These are phyloP conservation scores for Lipomyces sp. DNA, from an alignment of 805 yeast genomes.

Conservation along the genomic window DNA sequence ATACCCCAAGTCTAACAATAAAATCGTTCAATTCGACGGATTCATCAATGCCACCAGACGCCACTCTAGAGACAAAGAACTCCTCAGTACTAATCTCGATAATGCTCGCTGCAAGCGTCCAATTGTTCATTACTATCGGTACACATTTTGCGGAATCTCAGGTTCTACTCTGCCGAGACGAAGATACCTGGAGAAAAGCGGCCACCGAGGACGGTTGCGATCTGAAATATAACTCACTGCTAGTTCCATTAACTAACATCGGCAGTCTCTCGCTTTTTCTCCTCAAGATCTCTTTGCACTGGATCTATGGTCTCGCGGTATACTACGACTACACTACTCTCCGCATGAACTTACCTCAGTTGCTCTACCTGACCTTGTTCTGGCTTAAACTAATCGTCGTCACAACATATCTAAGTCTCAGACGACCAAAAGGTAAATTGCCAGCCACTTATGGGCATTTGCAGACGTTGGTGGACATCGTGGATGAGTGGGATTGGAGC, in stretches of 20 bases:
- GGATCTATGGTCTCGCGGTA: slow-evolving; percentile 15
- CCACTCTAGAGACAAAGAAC: not conserved
- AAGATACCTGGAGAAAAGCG: not conserved
- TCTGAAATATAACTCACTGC: not conserved
- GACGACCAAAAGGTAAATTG: not conserved
- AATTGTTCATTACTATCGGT: not conserved
- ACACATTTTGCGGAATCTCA: slow-evolving; percentile 12
- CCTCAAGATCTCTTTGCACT: slow-evolving; percentile 10
- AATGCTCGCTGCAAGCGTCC: not conserved
- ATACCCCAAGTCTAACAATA: not conserved
- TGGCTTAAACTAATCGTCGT: not conserved
- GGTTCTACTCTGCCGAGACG: slow-evolving; percentile 4
- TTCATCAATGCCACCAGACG: not conserved
- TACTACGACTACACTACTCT: not conserved
- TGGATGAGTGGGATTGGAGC: slow-evolving; percentile 9
- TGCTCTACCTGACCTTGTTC: not conserved
- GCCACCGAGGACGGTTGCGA: not conserved
- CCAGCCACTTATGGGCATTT: slow-evolving; percentile 9
- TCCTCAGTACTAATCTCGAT: not conserved
- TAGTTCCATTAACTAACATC: slow-evolving; percentile 6
- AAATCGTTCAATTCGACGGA: slow-evolving; percentile 4
- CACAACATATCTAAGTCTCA: not conserved
- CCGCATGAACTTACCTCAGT: slow-evolving; percentile 5
- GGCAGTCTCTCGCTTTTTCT: not conserved
- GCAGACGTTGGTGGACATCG: slow-evolving; percentile 10